Conservation (phyloP, 164 flowering plant genomes). For the Amborella trichopoda region DNA sequence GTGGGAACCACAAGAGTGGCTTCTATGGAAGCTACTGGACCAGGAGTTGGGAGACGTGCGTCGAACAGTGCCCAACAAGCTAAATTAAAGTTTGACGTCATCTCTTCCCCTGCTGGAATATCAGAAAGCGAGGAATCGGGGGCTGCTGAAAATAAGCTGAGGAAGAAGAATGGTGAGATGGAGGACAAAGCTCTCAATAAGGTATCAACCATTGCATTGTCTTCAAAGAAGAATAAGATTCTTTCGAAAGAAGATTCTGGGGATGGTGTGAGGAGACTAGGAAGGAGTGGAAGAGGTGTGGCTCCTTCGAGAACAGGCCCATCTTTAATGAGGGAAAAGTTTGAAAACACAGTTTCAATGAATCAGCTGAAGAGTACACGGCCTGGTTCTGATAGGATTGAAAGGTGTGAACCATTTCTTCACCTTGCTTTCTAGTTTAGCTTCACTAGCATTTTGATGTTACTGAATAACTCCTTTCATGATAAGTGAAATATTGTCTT, state of each 20-base stretch:
- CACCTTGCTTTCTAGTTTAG: too few species aligned
- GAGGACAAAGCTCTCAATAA: constrained; percentile 32
- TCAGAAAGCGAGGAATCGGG: constrained; percentile 89
- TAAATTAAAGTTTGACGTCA: constrained; percentile 47
- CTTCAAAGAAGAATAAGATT: constrained; percentile 43
- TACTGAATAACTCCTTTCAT: too few species aligned
- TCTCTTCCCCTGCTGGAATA: constrained; percentile 57
- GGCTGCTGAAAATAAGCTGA: constrained; percentile 51
- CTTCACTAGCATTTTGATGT: too few species aligned
- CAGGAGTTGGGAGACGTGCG: constrained; percentile 20
- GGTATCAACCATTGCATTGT: constrained; percentile 22
- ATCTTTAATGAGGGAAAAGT: constrained; percentile 40
- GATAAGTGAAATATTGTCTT: too few species aligned
- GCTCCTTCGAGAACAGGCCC: constrained; percentile 30
- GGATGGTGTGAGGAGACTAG: constrained; percentile 71
- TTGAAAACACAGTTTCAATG: constrained; percentile 31
- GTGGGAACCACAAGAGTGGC: constrained; percentile 32
- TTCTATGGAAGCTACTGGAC: constrained; percentile 27
- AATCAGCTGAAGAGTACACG: constrained; percentile 43
- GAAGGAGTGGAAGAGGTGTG: constrained; percentile 65
- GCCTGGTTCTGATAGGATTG: constrained; percentile 47
- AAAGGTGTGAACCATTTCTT: too few species aligned
- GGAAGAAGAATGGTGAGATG: constrained; percentile 17
- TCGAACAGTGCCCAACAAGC: constrained; percentile 31
- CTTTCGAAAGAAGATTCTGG: constrained; percentile 42